Percentiles rank a stretch among this genome's conserved stretches.
phyloP scores from a whole-genome alignment of 75 land plant genomes.

The Pinus taeda region DNA sequence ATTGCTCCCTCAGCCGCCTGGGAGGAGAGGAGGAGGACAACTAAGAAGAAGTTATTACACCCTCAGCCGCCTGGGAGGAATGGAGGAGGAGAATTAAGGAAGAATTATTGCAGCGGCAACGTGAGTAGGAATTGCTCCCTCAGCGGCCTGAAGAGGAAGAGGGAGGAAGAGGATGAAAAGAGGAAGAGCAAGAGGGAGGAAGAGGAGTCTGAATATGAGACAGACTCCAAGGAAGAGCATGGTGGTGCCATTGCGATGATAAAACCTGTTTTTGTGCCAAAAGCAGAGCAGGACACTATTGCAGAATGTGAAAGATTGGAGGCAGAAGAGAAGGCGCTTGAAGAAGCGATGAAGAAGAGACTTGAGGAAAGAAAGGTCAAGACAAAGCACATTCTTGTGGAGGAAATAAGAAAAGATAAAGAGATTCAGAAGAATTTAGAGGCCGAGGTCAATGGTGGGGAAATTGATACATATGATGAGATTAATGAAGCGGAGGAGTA shows the following conservation, averaged over 20 bases:
- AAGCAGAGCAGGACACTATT: slow-evolving; percentile 85
- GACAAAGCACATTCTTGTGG: slow-evolving; percentile 86
- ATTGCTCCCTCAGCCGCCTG: slow-evolving; percentile 49
- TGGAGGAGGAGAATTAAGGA: slow-evolving; percentile 77
- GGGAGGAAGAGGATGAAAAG: slow-evolving; percentile 48
- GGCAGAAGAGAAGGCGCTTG: slow-evolving; percentile 79
- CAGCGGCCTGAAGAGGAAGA: slow-evolving; percentile 45
- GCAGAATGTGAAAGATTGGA: slow-evolving; percentile 90
- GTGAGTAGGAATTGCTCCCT: slow-evolving; percentile 41
- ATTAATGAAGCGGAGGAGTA: slow-evolving; percentile 93
- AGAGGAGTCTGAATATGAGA: slow-evolving; percentile 90
- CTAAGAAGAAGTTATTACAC: no score
- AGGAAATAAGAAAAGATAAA: slow-evolving; percentile 79
- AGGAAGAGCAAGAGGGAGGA: slow-evolving; percentile 58
- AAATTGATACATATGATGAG: slow-evolving; percentile 95
- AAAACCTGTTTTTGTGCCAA: slow-evolving; percentile 92
- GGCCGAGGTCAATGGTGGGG: slow-evolving; percentile 68
- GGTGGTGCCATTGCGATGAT: slow-evolving; percentile 68
- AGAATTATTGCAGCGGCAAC: slow-evolving; percentile 54
- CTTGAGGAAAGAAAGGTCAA: slow-evolving; percentile 74
- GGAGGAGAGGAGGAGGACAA: slow-evolving; percentile 30
- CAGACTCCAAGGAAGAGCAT: slow-evolving; percentile 86
- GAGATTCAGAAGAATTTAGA: slow-evolving; percentile 75
- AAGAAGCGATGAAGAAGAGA: slow-evolving; percentile 65
- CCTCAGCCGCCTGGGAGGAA: slow-evolving; percentile 13